These are phyloP conservation scores for Pestalotiopsis sp. DNA, from an alignment of 2,329 filamentous ascomycete genomes.

Conservation along the genomic window DNA sequence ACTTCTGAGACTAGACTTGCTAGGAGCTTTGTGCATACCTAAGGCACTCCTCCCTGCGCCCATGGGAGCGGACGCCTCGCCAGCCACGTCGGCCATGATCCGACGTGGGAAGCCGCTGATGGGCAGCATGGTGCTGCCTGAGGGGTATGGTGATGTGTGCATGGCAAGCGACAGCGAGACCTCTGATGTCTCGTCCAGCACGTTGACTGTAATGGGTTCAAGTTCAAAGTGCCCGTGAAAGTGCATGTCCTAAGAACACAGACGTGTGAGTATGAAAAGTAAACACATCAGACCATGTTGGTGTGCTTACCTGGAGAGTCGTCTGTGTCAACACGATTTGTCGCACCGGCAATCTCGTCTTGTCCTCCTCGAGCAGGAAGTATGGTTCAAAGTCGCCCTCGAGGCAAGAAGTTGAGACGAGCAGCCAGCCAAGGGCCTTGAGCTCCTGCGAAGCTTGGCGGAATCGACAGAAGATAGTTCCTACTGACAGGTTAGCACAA, in stretches of 20 bases:
- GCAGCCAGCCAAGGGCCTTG: slow-evolving; percentile 33
- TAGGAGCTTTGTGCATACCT: slow-evolving; percentile 7
- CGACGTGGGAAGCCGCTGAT: slow-evolving; percentile 35
- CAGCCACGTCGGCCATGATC: slow-evolving; percentile 27
- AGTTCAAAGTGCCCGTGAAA: slow-evolving; percentile 32
- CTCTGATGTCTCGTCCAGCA: slow-evolving; percentile 25
- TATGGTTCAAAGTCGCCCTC: slow-evolving; percentile 36
- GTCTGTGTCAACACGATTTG: slow-evolving; percentile 28
- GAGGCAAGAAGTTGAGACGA: slow-evolving; percentile 30
- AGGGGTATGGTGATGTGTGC: slow-evolving; percentile 25
- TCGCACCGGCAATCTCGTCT: slow-evolving; percentile 23
- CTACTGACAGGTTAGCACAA: slow-evolving; percentile 15
- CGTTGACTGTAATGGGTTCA: slow-evolving; percentile 26
- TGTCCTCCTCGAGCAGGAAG: slow-evolving; percentile 31
- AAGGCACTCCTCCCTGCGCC: slow-evolving; percentile 7
- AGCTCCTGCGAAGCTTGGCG: slow-evolving; percentile 29
- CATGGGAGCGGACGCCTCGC: slow-evolving; percentile 16
- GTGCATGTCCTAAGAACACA: slow-evolving; percentile 26
- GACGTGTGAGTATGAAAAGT: neutral
- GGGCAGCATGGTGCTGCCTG: slow-evolving; percentile 27
- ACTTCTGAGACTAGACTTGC: neutral
- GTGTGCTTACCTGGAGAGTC: slow-evolving; percentile 22
- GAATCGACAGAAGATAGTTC: slow-evolving; percentile 33
- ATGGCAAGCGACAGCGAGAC: slow-evolving; percentile 31
- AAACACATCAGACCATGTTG: neutral